phyloP scores from a whole-genome alignment of 2,329 filamentous ascomycete genomes.

The Xylaria sp. region DNA sequence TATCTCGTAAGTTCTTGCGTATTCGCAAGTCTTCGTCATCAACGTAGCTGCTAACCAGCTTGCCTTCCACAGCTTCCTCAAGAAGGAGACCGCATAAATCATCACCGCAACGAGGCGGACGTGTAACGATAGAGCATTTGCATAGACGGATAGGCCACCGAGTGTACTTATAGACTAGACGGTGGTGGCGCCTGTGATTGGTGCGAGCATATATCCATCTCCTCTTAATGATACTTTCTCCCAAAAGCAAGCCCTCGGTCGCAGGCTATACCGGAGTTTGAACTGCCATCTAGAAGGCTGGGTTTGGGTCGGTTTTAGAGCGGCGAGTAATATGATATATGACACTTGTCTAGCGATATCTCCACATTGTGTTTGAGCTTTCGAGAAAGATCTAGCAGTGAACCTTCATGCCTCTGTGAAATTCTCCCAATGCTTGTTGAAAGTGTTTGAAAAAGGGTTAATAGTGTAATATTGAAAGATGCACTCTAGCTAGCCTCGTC shows the following conservation, averaged over 20 bases:
- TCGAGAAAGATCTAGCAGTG: neutral
- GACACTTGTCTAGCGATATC: constrained; percentile 20
- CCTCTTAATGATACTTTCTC: constrained; percentile 36
- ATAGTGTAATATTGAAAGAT: neutral
- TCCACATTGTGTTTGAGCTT: no score
- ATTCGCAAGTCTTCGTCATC: neutral
- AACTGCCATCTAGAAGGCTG: constrained; percentile 20
- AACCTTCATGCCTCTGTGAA: neutral
- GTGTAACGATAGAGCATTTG: constrained; percentile 44
- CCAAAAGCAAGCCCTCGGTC: constrained; percentile 19
- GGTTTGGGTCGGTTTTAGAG: constrained; percentile 20
- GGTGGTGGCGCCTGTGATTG: constrained; percentile 34
- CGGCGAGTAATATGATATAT: constrained; percentile 22
- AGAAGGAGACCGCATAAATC: constrained; percentile 71
- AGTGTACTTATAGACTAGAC: constrained; percentile 45
- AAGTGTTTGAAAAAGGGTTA: neutral
- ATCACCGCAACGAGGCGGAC: constrained; percentile 36
- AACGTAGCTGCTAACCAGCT: neutral
- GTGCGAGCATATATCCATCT: constrained; percentile 41
- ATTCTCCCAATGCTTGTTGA: neutral
- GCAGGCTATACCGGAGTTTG: constrained; percentile 23
- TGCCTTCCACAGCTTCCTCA: constrained; percentile 62
- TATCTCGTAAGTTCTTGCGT: constrained; percentile 77
- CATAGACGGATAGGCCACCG: constrained; percentile 42
- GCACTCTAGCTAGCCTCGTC: neutral